Percentiles rank a stretch among this genome's conserved stretches.
Evolutionary conservation across 768 basidiomycete species (phyloP).

Genomic region (Leccinum olivaceopallidum): DNA sequence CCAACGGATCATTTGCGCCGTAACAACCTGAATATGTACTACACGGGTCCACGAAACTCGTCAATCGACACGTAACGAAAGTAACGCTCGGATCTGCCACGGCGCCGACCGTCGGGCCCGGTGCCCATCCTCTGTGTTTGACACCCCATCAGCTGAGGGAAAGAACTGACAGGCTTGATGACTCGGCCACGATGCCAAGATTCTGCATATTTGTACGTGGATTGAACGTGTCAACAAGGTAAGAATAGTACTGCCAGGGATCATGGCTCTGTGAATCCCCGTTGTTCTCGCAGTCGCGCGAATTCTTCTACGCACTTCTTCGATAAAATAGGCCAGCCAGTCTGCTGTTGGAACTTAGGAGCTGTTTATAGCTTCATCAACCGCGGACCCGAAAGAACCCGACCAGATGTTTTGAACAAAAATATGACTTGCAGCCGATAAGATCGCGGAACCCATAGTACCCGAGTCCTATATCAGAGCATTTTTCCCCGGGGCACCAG

Average conservation of each 20-base stretch:
- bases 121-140: neutral
- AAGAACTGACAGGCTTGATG: neutral
- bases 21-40: neutral
- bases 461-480: neutral
- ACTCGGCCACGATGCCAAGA: neutral
- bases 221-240: neutral
- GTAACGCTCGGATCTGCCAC: neutral
- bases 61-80: conserved; percentile 10
- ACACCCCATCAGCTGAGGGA: neutral
- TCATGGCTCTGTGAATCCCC: neutral
- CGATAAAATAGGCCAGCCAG: neutral
- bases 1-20: conserved; percentile 7
- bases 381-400: neutral
- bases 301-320: neutral
- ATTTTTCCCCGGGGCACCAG: neutral
- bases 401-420: neutral
- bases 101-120: conserved; percentile 18
- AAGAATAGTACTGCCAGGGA: conserved; percentile 5
- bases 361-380: neutral
- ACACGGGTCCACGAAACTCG: neutral
- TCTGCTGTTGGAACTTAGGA: neutral
- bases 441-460: neutral
- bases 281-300: conserved; percentile 1
- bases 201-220: neutral
- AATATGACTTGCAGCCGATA: neutral